A percentile compares a stretch with the other conserved stretches of the same genome.
These are phyloP conservation scores for Boletus rufocinnamomeus DNA, from an alignment of 768 basidiomycete species.

Conservation along the genomic window DNA sequence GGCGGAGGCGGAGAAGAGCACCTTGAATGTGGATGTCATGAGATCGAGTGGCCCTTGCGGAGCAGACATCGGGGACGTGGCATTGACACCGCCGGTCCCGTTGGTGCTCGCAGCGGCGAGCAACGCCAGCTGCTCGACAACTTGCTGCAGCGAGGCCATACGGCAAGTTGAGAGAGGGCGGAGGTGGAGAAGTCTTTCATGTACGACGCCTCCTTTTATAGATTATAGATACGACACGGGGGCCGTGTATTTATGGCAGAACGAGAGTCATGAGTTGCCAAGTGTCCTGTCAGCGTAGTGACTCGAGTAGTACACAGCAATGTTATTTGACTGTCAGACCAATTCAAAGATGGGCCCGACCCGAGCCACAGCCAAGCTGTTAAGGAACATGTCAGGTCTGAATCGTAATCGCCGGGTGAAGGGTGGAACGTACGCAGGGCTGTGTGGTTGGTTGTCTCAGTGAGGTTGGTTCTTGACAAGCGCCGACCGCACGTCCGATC, in stretches of 20 bases:
- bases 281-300: background rate
- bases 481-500: background rate
- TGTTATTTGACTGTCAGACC: background rate
- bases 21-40: constrained; percentile 39
- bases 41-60: constrained; percentile 26
- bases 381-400: background rate
- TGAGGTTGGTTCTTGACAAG: background rate
- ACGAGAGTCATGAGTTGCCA: background rate
- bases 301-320: constrained; percentile 18
- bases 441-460: too few relatives aligned
- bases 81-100: constrained; percentile 15
- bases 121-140: constrained; percentile 32
- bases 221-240: background rate
- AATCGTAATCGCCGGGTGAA: background rate
- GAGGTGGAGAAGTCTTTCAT: background rate
- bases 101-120: constrained; percentile 23
- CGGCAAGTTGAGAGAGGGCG: background rate
- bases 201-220: constrained; percentile 15
- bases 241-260: background rate
- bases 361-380: background rate
- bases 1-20: constrained; percentile 56
- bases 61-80: constrained; percentile 10
- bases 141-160: constrained; percentile 33
- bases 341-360: background rate
- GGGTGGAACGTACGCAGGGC: background rate